phyloP scores from a whole-genome alignment of 2,329 filamentous ascomycete species.

The Leptosphaerulina australis region DNA sequence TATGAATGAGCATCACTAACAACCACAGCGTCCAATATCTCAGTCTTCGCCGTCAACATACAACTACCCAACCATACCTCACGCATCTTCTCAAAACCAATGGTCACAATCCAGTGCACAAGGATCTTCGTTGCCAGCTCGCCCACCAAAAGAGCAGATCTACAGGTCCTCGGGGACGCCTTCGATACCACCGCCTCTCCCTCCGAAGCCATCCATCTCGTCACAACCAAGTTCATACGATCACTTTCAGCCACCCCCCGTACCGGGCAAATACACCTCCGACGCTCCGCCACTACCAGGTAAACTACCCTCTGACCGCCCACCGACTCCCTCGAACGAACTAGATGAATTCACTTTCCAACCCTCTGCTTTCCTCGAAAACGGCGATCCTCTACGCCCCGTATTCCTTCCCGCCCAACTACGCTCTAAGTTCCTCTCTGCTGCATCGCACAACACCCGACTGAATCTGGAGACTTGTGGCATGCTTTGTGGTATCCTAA shows the following conservation, averaged over 20 bases:
- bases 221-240: constrained; percentile 22
- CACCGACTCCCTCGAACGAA: constrained; percentile 44
- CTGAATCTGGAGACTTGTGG: constrained; percentile 92
- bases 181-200: constrained; percentile 34
- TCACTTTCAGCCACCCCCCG: constrained; percentile 33
- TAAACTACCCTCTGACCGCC: constrained; percentile 29
- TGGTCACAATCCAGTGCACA: constrained; percentile 35
- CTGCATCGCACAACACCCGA: constrained; percentile 77
- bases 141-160: constrained; percentile 42
- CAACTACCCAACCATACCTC: constrained; percentile 54
- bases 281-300: constrained; percentile 40
- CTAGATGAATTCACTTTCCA: constrained; percentile 76
- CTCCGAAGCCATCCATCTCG: constrained; percentile 36
- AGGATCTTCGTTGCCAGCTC: constrained; percentile 46
- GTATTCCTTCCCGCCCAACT: constrained; percentile 83
- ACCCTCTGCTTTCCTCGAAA: constrained; percentile 86
- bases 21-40: constrained; percentile 32
- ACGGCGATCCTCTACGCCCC: constrained; percentile 82
- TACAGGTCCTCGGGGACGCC: constrained; percentile 33
- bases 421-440: constrained; percentile 72
- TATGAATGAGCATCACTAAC: constrained; percentile 18
- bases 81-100: constrained; percentile 45
- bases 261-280: constrained; percentile 39
- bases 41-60: constrained; percentile 43
- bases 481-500: constrained; percentile 86